Evolutionary conservation across 1,139 yeast species (phyloP).

Genomic region (Scheffersomyces quercinus): DNA sequence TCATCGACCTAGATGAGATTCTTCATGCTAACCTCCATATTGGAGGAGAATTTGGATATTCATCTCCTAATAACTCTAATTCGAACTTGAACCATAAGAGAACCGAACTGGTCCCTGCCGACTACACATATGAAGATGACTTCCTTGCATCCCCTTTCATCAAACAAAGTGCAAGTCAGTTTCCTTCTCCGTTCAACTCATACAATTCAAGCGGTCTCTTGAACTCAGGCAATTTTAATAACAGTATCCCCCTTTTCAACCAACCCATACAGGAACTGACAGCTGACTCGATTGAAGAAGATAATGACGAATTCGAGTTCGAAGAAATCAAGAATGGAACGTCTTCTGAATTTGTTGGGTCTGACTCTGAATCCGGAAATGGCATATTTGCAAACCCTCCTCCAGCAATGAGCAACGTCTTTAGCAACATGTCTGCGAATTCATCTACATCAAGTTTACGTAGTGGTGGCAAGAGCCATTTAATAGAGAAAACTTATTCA

Average conservation of each 20-base stretch:
- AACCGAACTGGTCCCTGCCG: conserved; percentile 51
- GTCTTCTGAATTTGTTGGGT: conserved; percentile 2
- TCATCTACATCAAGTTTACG: conserved; percentile 39
- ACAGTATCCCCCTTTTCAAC: conserved; percentile 21
- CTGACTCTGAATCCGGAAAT: conserved; percentile 7
- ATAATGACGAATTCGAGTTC: conserved; percentile 23
- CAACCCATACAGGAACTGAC: conserved; percentile 35
- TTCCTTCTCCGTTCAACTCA: conserved; percentile 6
- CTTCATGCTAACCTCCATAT: conserved; percentile 42
- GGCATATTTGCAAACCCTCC: conserved; percentile 25
- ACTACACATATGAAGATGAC: conserved; percentile 27
- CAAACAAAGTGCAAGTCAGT: conserved; percentile 24
- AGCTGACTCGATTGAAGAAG: conserved; percentile 25
- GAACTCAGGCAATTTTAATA: neutral
- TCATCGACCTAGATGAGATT: conserved; percentile 64
- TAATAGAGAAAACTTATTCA: conserved; percentile 35
- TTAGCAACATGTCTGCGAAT: conserved; percentile 32
- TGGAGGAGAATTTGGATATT: conserved; percentile 15
- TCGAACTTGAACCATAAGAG: conserved; percentile 33
- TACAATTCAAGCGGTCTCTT: neutral
- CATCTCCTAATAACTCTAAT: conserved; percentile 8
- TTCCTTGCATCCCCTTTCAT: conserved; percentile 36
- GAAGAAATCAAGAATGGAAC: neutral
- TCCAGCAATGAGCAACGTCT: conserved; percentile 17
- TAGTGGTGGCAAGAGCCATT: conserved; percentile 14